These are phyloP conservation scores for Trichosporon ovoides DNA, from an alignment of 1,284 basidiomycete genomes.

Conservation along the genomic window DNA sequence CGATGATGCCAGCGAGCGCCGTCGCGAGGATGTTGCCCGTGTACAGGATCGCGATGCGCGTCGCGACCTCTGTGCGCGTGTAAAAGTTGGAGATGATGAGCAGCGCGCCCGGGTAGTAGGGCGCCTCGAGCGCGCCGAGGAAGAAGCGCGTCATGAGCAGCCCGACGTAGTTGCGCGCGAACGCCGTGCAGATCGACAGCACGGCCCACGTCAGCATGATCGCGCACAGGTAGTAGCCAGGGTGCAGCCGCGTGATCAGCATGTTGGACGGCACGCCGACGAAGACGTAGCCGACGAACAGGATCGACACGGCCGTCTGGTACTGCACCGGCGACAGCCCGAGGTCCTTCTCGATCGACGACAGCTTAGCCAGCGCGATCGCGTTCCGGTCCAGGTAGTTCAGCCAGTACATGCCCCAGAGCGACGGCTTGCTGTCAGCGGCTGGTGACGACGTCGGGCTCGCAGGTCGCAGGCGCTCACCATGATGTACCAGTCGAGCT, in stretches of 20 bases:
- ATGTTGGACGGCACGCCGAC: conserved; percentile 42
- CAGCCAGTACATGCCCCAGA: conserved; percentile 28
- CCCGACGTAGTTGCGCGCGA: conserved; percentile 28
- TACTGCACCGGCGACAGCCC: conserved; percentile 29
- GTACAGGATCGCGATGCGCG: conserved; percentile 41
- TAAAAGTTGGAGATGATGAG: conserved; percentile 44
- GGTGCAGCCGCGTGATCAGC: conserved; percentile 34
- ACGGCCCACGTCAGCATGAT: conserved; percentile 32
- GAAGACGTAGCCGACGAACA: conserved; percentile 43
- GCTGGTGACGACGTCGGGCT: background rate
- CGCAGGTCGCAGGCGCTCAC: too few species aligned
- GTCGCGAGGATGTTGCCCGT: conserved; percentile 27
- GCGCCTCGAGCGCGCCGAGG: conserved; percentile 37
- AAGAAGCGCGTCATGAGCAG: conserved; percentile 40
- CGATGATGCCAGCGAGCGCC: conserved; percentile 24
- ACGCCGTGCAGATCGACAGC: conserved; percentile 23
- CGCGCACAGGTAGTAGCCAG: conserved; percentile 32
- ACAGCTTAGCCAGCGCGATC: conserved; percentile 28
- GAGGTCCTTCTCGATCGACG: conserved; percentile 28
- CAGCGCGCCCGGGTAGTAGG: conserved; percentile 40
- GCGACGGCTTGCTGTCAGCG: conserved; percentile 13
- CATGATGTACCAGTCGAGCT: conserved; percentile 30
- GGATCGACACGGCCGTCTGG: conserved; percentile 41
- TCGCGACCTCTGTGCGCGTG: conserved; percentile 41
- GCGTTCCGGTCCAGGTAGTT: conserved; percentile 21